phyloP scores from a whole-genome alignment of 305 asterid genomes.

The Fraxinus xanthoxyloides region DNA sequence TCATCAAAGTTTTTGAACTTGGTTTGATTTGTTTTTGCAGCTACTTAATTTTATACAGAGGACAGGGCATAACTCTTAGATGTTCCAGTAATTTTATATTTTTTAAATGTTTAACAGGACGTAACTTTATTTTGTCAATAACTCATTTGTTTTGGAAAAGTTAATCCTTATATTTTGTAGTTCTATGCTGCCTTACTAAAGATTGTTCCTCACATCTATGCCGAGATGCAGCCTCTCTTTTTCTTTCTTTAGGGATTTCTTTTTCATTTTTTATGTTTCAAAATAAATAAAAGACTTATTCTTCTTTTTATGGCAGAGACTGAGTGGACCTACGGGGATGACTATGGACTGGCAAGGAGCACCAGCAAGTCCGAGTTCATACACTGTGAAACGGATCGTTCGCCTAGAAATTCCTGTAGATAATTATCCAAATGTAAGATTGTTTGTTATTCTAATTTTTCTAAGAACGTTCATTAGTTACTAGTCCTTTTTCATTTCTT shows the following conservation, averaged over 20 bases:
- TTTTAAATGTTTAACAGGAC: background rate
- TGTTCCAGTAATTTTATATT: background rate
- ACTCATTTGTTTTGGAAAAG: background rate
- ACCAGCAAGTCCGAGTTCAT: slow-evolving; percentile 96
- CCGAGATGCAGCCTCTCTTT: background rate
- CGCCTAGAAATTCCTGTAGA: slow-evolving; percentile 94
- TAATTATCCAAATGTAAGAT: slow-evolving; percentile 76
- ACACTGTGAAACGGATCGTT: slow-evolving; percentile 79
- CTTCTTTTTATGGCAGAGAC: slow-evolving; percentile 47
- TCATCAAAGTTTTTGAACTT: background rate
- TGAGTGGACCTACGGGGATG: slow-evolving; percentile 85
- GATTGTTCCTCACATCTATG: background rate
- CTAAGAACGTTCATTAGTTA: background rate
- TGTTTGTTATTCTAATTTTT: slow-evolving; percentile 11
- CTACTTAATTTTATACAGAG: background rate
- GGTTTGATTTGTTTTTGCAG: background rate
- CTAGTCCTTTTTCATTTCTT: background rate
- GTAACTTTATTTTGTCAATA: too few relatives aligned
- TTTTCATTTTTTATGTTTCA: background rate
- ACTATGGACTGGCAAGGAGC: slow-evolving; percentile 99
- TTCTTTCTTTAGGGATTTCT: background rate
- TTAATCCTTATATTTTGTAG: background rate
- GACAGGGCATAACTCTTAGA: background rate
- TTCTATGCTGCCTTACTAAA: background rate
- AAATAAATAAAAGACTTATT: background rate